Base-by-base conservation (phyloP, 2,329 filamentous ascomycete genomes). In the Chlorencoelia australis region DNA sequence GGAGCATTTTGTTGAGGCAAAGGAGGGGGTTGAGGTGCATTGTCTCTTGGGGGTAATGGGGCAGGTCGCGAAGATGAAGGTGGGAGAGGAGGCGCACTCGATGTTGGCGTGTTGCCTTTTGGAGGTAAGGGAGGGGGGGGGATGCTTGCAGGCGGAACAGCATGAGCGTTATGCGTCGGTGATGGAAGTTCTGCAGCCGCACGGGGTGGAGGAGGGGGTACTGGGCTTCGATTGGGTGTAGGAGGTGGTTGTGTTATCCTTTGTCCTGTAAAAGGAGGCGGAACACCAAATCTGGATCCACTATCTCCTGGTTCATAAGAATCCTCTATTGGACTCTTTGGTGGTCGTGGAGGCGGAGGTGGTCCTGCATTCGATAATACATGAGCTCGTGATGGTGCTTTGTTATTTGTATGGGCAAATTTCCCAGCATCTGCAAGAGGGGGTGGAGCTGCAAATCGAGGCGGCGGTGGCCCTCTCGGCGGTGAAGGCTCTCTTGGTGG, bases 351-450 rank as follows among this genome's bases (percentile, higher is more conserved):
- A 8, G 80, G 79, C 24, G 80, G 79, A 16, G 77, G 73, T 18
- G 80, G 79, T 2, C 72, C 78, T 19, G 75, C 66, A 32, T 66
- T 66, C 49, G 71, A 70, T 47, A 68, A 57, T 40, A 63, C 57
- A 52, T 68, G 59, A 53, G 65, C 49, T 58, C 71, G 61, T 32
- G 44, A 52, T 9, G 65, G 55, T 14, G 65, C 48, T 40, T 61
- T 66, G 16, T 58, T 59, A 39, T 66, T 63, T 19, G 65, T 59
- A 43, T 79, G 69, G 3, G 82, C 86, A 55, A 76, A 91, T 60
- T 85, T 94, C 24, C 91, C 91, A 40, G 91, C 91, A 58, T 94
- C 88, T 37, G 85, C 76, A 41, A 96, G 63, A 2, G 89, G 84
- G 21, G 91, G 91, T 30, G 91, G 91, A 7, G 85, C 89, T 46